A percentile compares a stretch with the other conserved stretches of the same genome.
These are phyloP conservation scores for Pythium utonaiense DNA, from an alignment of 352 stramenopile species.

Conservation along the genomic window DNA sequence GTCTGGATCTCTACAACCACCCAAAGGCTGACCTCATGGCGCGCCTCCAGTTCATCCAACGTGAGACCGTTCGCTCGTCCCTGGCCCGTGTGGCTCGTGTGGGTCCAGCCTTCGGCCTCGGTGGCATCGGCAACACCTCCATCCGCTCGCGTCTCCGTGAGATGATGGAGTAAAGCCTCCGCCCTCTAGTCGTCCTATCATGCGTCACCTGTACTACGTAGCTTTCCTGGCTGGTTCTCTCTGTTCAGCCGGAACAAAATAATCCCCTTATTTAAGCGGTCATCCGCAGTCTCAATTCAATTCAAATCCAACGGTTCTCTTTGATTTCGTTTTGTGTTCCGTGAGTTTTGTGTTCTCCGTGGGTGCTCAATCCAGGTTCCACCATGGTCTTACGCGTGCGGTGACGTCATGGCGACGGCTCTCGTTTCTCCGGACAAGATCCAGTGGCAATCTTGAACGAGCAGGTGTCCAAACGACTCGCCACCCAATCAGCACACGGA, in stretches of 20 bases:
- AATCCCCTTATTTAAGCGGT: slow-evolving; percentile 14
- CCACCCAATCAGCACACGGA: not conserved
- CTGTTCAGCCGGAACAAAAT: not conserved
- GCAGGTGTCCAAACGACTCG: not conserved
- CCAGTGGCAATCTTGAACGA: not conserved
- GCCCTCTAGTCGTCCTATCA: slow-evolving; percentile 6
- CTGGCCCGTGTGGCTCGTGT: slow-evolving; percentile 47
- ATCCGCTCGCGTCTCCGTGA: slow-evolving; percentile 19
- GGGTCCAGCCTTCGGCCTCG: slow-evolving; percentile 59
- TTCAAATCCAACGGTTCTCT: slow-evolving; percentile 3
- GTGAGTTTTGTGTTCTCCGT: slow-evolving; percentile 5
- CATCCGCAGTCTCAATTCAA: slow-evolving; percentile 5
- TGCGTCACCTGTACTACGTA: slow-evolving; percentile 1
- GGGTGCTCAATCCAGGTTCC: not conserved
- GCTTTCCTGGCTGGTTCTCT: not conserved
- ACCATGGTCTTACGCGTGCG: not conserved
- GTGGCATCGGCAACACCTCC: slow-evolving; percentile 55
- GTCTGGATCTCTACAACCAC: slow-evolving; percentile 66
- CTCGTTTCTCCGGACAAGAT: not conserved
- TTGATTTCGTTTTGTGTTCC: slow-evolving; percentile 2
- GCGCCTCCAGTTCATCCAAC: slow-evolving; percentile 38
- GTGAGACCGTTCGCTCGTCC: slow-evolving; percentile 44
- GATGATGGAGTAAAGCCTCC: slow-evolving; percentile 10
- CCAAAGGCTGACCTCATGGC: slow-evolving; percentile 8
- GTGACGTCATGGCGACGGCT: slow-evolving; percentile 3